phyloP scores from a whole-genome alignment of 2,329 filamentous ascomycete genomes.

The Trichoderma atrobrunneum region DNA sequence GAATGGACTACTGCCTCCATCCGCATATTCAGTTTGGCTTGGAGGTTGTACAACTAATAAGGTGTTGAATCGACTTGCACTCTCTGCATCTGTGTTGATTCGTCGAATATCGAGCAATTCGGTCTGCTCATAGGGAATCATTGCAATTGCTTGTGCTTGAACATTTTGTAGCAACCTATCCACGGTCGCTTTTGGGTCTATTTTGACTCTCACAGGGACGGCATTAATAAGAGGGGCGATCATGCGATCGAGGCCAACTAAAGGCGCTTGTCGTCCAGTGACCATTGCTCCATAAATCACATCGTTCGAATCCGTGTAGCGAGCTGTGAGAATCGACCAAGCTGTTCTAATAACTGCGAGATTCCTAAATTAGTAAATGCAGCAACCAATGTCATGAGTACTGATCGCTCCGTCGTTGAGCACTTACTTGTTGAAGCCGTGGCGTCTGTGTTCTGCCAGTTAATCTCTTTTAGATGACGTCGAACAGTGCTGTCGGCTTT shows the following conservation, averaged over 20 bases:
- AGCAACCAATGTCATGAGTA: not conserved
- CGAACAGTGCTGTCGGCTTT: slow-evolving; percentile 7
- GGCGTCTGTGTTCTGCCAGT: slow-evolving; percentile 3
- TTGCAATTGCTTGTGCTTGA: slow-evolving; percentile 27
- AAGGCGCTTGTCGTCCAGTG: slow-evolving; percentile 21
- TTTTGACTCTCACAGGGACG: slow-evolving; percentile 20
- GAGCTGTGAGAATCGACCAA: slow-evolving; percentile 33
- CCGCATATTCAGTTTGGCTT: not conserved
- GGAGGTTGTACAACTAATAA: slow-evolving; percentile 14
- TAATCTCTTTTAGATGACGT: not conserved
- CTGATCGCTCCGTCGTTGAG: not conserved
- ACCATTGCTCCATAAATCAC: slow-evolving; percentile 27
- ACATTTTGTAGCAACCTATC: slow-evolving; percentile 19
- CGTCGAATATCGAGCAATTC: slow-evolving; percentile 31
- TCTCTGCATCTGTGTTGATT: slow-evolving; percentile 13
- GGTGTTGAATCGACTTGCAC: slow-evolving; percentile 23
- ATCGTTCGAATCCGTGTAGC: slow-evolving; percentile 36
- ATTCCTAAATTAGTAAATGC: not conserved
- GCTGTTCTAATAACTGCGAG: slow-evolving; percentile 21
- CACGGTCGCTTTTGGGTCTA: slow-evolving; percentile 19
- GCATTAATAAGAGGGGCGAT: slow-evolving; percentile 15
- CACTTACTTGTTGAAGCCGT: slow-evolving; percentile 4
- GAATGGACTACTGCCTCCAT: not conserved
- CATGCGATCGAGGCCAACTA: slow-evolving; percentile 14
- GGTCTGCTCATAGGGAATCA: slow-evolving; percentile 28